Base-by-base conservation (phyloP, 371 early-diverging fungal species). In the Conidiobolus incongruus region DNA sequence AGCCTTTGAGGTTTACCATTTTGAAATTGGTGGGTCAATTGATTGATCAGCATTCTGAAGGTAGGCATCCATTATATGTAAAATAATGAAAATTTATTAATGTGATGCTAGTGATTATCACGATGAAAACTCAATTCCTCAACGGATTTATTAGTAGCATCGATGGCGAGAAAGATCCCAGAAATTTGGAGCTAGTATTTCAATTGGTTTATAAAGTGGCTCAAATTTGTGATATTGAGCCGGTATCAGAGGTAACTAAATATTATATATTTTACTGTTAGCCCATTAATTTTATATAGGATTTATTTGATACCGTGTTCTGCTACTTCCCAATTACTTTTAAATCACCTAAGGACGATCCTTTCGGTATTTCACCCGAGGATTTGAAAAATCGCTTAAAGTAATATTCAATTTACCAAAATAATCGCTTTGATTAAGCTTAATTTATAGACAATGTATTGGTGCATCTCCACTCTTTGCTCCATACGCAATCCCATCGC, bases 281-380 rank as follows among this genome's bases (percentile, higher is more conserved):
- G 20, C 16, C 13, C 12, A 28, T 39, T 10, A 39, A 24, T 19
- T 24, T n/a, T 39, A 26, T 47, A 1, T 50, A 75, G 72, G 87
- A 87, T 50, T 50, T 94, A 35, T 96, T 95, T 53, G 93, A 96
- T 47, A 78, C 88, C 15, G 72, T 84, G 20, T 95, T 86, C 47
- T 92, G 93, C 63, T 97, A 97, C 63, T 97, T 97, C 52, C 98
- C 98, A 0, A 95, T 97, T 53, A 94, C 98, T 1, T 97, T 93
- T 58, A 77, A 80, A 54, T 81, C 91, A 5, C 85, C 90, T 0
- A 87, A 88, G 28, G 82, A 82, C 49, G 96, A 93, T 61, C 80
- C 86, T 1, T 81, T 80, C 42, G 87, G 85, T 15, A 83, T 97
- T 38, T 81, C 96, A 8, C 72, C 93, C 2, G 85, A 84, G 15